Evolutionary conservation across 208 protist species (phyloP), one percentile per base, ranked within the genome.

Genomic region (Naegleria gruberi): DNA sequence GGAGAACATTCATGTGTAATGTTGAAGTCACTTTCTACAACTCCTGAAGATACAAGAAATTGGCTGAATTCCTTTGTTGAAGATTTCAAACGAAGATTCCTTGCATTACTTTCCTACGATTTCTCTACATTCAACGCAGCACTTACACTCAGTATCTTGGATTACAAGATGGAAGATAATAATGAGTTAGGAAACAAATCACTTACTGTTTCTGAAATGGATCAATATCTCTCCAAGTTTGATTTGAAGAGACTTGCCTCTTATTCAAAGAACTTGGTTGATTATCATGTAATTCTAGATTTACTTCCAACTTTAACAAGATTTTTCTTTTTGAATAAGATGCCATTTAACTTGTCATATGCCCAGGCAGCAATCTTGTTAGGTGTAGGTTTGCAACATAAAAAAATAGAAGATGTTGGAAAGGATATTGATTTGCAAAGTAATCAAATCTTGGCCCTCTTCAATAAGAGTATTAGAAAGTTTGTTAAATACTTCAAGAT

Each of bases 1-100:
- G 98, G 99, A 6, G 99, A 99, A 95, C 97, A 99, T 94, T 98
- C 98, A 73, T 98, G 96, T 87, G 98, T 99, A 73, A 99, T 99
- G 97, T 91, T 99, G 45, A 93, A 91, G 34, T 93, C 95, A 7
- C 19, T 89, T 6, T 7, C 17, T 4, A 44, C 57, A 10, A 45
- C n/a, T 65, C 34, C 12, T 43, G 19, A 41, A 41, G 34, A 30
- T 30, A 45, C 30, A 4, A 55, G 17, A 74, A n/a, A 43, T 34
- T 89, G 51, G 46, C 0, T 89, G 0, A 8, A 73, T 19, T 65
- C 51, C 30, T 90, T 90, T 55, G 5, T 8, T 37, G 65, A 90
- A 47, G 89, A 90, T 82, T 90, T 90, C 23, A 82, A 73, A 4
- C 73, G 51, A n/a, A 57, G 89, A 74, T 82, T 90, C 4, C 10